These are phyloP conservation scores for Pyrenochaeta sp. DNA, from an alignment of 2,329 filamentous ascomycete genomes.

Conservation along the genomic window DNA sequence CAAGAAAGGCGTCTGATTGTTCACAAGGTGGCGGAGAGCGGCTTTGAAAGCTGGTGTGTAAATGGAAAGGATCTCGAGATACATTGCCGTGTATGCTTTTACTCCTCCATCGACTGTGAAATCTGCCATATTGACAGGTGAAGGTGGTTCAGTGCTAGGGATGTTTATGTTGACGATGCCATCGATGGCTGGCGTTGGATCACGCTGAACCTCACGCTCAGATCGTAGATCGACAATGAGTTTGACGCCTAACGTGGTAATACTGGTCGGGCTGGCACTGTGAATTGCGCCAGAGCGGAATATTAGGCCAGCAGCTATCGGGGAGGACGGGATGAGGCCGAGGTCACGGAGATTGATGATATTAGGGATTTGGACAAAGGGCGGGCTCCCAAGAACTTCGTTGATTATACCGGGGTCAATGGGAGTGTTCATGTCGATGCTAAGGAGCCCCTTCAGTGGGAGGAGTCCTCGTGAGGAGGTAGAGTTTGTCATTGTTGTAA, in stretches of 20 bases:
- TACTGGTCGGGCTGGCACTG: background rate
- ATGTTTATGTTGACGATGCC: conserved; percentile 13
- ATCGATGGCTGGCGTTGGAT: conserved; percentile 9
- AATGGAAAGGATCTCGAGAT: conserved; percentile 21
- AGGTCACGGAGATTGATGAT: conserved; percentile 24
- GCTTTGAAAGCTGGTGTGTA: conserved; percentile 12
- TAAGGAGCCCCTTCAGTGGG: conserved; percentile 6
- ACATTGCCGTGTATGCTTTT: conserved; percentile 21
- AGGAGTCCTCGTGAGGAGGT: background rate
- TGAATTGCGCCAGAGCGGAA: conserved; percentile 20
- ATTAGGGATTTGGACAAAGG: conserved; percentile 20
- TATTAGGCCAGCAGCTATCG: conserved; percentile 2
- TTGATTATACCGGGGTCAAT: conserved; percentile 1
- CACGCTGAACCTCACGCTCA: conserved; percentile 3
- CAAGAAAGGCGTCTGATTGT: conserved; percentile 14
- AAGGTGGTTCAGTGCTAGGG: background rate
- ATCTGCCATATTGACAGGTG: conserved; percentile 44
- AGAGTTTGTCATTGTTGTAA: background rate
- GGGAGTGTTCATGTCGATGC: conserved; percentile 8
- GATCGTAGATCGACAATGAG: conserved; percentile 19
- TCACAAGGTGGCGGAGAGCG: conserved; percentile 20
- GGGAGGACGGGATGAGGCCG: conserved; percentile 4
- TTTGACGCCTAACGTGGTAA: conserved; percentile 12
- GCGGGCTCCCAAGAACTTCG: conserved; percentile 8
- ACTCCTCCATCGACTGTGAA: conserved; percentile 68